These are phyloP conservation scores for Cadophora sp. DNA, from an alignment of 2,329 filamentous ascomycete genomes.

Conservation along the genomic window DNA sequence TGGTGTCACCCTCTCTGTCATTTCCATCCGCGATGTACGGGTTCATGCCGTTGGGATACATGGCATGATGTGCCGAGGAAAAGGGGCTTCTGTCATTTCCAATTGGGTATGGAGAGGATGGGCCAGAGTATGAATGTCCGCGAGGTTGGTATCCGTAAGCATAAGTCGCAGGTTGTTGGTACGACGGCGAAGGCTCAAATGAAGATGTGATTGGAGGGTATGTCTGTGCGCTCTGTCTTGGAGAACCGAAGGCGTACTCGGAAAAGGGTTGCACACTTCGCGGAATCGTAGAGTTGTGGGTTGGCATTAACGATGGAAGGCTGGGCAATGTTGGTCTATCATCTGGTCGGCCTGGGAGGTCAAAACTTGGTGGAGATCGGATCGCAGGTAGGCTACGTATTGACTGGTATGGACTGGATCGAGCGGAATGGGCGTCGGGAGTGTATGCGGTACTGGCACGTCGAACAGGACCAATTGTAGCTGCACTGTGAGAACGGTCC, in stretches of 20 bases:
- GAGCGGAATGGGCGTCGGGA: constrained; percentile 28
- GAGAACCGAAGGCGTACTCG: constrained; percentile 34
- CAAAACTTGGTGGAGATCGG: constrained; percentile 23
- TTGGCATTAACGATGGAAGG: constrained; percentile 30
- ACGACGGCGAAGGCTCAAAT: constrained; percentile 24
- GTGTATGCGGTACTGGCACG: constrained; percentile 18
- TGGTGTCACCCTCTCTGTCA: constrained; percentile 32
- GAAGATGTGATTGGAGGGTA: constrained; percentile 27
- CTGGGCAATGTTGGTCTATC: constrained; percentile 34
- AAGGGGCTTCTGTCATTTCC: constrained; percentile 39
- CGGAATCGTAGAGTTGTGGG: constrained; percentile 23
- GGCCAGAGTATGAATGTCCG: constrained; percentile 34
- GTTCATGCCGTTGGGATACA: constrained; percentile 22
- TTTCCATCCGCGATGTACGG: constrained; percentile 26
- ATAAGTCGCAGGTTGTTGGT: constrained; percentile 23
- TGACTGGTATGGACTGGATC: constrained; percentile 30
- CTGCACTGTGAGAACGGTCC: constrained; percentile 26
- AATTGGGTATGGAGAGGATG: constrained; percentile 23
- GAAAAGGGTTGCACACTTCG: constrained; percentile 18
- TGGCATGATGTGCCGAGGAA: constrained; percentile 25
- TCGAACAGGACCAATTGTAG: constrained; percentile 16
- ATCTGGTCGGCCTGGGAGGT: constrained; percentile 19
- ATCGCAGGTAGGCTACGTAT: constrained; percentile 17
- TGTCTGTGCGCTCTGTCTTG: constrained; percentile 27
- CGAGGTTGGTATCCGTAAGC: constrained; percentile 36